Percentiles rank a stretch among this genome's conserved stretches.
Conservation (phyloP, 805 yeast species). For the Brettanomyces anomalus region DNA sequence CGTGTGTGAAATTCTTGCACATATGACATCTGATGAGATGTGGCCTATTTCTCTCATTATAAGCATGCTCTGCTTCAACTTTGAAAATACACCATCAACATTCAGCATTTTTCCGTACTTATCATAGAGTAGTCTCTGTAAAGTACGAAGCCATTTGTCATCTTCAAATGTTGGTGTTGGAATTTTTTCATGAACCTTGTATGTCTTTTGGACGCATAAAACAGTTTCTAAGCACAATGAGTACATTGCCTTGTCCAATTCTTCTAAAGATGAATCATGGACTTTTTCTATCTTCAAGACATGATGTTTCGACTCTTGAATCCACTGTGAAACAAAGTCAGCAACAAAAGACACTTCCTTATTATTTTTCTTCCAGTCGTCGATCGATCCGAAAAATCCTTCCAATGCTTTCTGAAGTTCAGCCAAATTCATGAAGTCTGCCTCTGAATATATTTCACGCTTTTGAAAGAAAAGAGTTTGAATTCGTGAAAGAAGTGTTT, state of each 20-base stretch:
- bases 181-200: constrained; percentile 27
- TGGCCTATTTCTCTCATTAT: constrained; percentile 30
- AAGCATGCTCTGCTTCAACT: constrained; percentile 19
- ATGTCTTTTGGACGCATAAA: constrained; percentile 56
- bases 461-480: constrained; percentile 2
- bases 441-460: constrained; percentile 9
- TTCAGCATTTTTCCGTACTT: constrained; percentile 30
- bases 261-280: constrained; percentile 10
- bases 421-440: constrained; percentile 10
- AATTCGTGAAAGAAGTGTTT: constrained; percentile 20
- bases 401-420: constrained; percentile 16
- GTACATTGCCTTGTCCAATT: constrained; percentile 41
- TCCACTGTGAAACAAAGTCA: constrained; percentile 41
- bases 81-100: constrained; percentile 8
- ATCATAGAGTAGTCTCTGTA: constrained; percentile 35
- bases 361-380: constrained; percentile 27
- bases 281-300: neutral
- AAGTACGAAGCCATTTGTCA: constrained; percentile 47
- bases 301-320: constrained; percentile 11
- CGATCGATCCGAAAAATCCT: constrained; percentile 22
- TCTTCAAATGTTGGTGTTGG: constrained; percentile 29
- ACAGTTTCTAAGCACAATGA: constrained; percentile 50
- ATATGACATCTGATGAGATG: constrained; percentile 29
- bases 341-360: constrained; percentile 35
- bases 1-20: constrained; percentile 46